phyloP scores from a whole-genome alignment of 176 grass and related monocot genomes.

The Oryza glumipatula region DNA sequence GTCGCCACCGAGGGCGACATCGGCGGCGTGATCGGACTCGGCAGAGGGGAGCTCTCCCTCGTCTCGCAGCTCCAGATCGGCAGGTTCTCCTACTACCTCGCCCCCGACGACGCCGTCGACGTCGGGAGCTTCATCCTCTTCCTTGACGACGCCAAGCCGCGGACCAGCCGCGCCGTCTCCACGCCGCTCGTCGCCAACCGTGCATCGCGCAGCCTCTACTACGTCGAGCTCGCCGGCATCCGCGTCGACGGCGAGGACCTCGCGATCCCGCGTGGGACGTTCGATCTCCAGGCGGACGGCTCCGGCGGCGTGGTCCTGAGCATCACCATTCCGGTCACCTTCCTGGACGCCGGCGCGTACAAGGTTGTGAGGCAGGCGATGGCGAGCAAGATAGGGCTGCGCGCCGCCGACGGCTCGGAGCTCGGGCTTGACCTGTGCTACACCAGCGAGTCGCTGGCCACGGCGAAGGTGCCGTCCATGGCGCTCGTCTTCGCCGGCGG shows the following conservation, averaged over 20 bases:
- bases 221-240: background rate
- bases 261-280: background rate
- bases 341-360: background rate
- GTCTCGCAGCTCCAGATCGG: background rate
- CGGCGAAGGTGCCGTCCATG: background rate
- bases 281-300: background rate
- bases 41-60: background rate
- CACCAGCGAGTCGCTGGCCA: background rate
- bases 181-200: background rate
- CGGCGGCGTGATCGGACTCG: background rate
- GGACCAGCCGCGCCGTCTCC: background rate
- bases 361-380: background rate
- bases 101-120: background rate
- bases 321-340: background rate
- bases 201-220: background rate
- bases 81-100: background rate
- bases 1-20: background rate
- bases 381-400: background rate
- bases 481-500: background rate
- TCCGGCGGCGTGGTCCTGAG: background rate
- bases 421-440: background rate
- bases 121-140: background rate
- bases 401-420: background rate
- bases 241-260: background rate
- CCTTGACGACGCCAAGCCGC: background rate